Conservation (phyloP, 495 filamentous ascomycete species). For the Ramalina peruviana region DNA sequence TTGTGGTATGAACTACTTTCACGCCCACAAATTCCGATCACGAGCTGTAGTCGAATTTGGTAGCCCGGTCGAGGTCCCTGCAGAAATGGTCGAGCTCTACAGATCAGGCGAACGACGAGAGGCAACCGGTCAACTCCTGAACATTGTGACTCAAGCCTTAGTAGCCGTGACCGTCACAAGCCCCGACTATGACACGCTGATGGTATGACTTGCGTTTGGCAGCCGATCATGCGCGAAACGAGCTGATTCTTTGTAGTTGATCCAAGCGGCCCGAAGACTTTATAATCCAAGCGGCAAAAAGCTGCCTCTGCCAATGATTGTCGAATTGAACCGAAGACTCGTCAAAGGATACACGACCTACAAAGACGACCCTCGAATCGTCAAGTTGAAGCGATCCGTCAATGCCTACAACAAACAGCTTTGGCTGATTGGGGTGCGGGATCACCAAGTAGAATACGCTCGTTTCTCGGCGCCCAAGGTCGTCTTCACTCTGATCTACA, state of each 20-base stretch:
- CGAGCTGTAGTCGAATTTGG: constrained; percentile 95
- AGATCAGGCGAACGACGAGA: constrained; percentile 68
- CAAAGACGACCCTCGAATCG: constrained; percentile 79
- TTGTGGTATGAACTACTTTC: constrained; percentile 99
- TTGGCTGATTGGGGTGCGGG: constrained; percentile 68
- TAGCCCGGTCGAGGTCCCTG: constrained; percentile 66
- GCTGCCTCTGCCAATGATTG: constrained; percentile 81
- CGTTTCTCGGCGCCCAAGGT: constrained; percentile 66
- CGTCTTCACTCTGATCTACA: constrained; percentile 63
- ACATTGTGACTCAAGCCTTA: constrained; percentile 73
- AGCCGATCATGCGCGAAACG: neutral
- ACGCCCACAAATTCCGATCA: constrained; percentile 96
- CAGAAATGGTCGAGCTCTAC: constrained; percentile 73
- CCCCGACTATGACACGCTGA: constrained; percentile 93
- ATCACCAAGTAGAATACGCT: constrained; percentile 92
- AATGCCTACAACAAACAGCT: constrained; percentile 81
- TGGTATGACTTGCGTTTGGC: constrained; percentile 37
- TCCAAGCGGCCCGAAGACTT: constrained; percentile 84
- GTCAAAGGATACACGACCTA: constrained; percentile 86
- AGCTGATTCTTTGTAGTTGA: constrained; percentile 40
- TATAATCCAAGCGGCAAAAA: constrained; percentile 94
- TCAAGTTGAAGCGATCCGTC: constrained; percentile 64
- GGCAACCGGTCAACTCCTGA: constrained; percentile 66
- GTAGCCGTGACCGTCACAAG: constrained; percentile 82
- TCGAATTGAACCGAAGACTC: constrained; percentile 89